phyloP scores from a whole-genome alignment of 768 basidiomycete genomes.

The Kwoniella mangroviensis region DNA sequence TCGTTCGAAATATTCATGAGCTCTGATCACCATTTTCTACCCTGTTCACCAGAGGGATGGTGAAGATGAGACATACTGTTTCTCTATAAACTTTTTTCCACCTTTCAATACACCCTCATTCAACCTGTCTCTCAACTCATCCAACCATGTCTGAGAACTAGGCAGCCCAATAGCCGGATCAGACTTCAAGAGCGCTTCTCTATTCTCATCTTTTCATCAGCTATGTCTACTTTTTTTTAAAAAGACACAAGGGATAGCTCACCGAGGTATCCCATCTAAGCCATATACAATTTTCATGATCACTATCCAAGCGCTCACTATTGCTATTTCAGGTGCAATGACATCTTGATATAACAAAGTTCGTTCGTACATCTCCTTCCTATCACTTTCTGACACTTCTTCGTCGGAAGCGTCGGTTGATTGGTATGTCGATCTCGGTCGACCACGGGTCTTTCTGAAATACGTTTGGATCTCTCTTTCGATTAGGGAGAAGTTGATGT shows the following conservation, averaged over 20 bases:
- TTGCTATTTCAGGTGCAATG: slow-evolving; percentile 64
- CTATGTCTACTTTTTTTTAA: slow-evolving; percentile 2
- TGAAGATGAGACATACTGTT: slow-evolving; percentile 26
- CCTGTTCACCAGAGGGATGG: no score
- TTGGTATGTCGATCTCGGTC: slow-evolving; percentile 2
- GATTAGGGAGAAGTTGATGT: slow-evolving; percentile 39
- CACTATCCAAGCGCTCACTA: slow-evolving; percentile 68
- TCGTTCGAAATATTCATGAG: neutral
- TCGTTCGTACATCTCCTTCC: slow-evolving; percentile 66
- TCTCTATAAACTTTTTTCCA: slow-evolving; percentile 11
- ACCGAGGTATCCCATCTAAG: slow-evolving; percentile 72
- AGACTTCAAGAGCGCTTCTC: slow-evolving; percentile 37
- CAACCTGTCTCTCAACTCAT: slow-evolving; percentile 45
- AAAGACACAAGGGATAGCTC: slow-evolving; percentile 26
- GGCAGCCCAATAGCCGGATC: slow-evolving; percentile 72
- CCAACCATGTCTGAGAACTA: slow-evolving; percentile 59
- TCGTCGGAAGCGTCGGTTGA: neutral
- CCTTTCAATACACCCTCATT: slow-evolving; percentile 16
- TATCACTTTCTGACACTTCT: slow-evolving; percentile 28
- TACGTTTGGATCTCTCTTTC: slow-evolving; percentile 64
- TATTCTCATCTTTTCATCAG: slow-evolving; percentile 59
- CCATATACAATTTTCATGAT: slow-evolving; percentile 86
- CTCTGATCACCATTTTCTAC: neutral
- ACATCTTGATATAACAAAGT: slow-evolving; percentile 68
- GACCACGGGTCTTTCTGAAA: slow-evolving; percentile 68